These are phyloP conservation scores for Aspergillus conjunctus DNA, from an alignment of 495 filamentous ascomycete genomes.

Conservation along the genomic window DNA sequence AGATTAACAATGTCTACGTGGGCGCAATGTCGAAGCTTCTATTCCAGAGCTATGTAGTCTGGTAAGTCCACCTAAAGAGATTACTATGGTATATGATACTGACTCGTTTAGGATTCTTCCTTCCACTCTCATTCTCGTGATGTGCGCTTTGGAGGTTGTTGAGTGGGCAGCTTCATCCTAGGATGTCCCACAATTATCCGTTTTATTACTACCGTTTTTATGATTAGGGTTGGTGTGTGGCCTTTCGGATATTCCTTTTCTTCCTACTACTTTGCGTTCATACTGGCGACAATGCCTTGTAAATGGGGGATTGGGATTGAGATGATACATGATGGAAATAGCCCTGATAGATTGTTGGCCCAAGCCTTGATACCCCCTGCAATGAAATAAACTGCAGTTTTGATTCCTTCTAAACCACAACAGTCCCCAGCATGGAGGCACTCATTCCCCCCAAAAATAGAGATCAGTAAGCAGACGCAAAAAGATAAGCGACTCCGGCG, in stretches of 20 bases:
- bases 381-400: conserved; percentile 4
- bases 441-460: neutral
- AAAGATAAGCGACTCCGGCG: conserved; percentile 22
- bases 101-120: conserved; percentile 75
- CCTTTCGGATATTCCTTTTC: neutral
- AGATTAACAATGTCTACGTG: conserved; percentile 96
- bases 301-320: too few relatives aligned
- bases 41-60: conserved; percentile 97
- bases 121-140: conserved; percentile 85
- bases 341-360: neutral
- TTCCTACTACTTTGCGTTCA: neutral
- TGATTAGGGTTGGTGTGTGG: conserved; percentile 2
- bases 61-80: conserved; percentile 54
- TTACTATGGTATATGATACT: conserved; percentile 23
- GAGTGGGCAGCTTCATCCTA: conserved; percentile 70
- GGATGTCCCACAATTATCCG: neutral
- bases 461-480: neutral
- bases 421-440: neutral
- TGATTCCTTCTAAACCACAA: too few relatives aligned
- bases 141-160: conserved; percentile 88
- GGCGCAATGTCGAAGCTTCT: conserved; percentile 88
- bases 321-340: too few relatives aligned
- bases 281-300: neutral
- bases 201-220: conserved; percentile 8
- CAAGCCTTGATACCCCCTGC: conserved; percentile 9